Percentiles rank a stretch among this genome's conserved stretches.
Evolutionary conservation across 1,284 basidiomycete species (phyloP).

Genomic region (Athelia psychrophila): DNA sequence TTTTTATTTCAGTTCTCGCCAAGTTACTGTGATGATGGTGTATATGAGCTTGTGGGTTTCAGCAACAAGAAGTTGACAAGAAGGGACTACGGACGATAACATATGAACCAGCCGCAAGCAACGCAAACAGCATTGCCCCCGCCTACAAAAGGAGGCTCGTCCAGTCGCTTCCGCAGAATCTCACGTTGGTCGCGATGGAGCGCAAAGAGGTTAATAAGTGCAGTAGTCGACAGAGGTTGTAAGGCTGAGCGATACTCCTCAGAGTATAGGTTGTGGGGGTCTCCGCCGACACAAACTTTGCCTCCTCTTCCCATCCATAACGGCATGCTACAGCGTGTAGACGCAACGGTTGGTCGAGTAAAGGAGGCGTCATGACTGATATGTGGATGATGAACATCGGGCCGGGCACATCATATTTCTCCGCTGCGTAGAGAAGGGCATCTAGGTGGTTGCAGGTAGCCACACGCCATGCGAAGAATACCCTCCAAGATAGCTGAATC

Average conservation of each 20-base stretch:
- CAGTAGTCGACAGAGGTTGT: conserved; percentile 42
- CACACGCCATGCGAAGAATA: conserved; percentile 58
- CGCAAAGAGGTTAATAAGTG: conserved; percentile 49
- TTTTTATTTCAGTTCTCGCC: conserved; percentile 58
- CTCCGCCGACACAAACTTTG: conserved; percentile 46
- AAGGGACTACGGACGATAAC: conserved; percentile 34
- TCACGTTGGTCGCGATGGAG: conserved; percentile 52
- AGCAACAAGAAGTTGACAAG: too few relatives aligned
- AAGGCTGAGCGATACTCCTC: conserved; percentile 41
- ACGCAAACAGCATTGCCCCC: conserved; percentile 39
- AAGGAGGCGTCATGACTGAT: conserved; percentile 44
- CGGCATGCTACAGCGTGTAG: conserved; percentile 55
- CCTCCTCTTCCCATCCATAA: conserved; percentile 55
- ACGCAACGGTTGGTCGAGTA: conserved; percentile 49
- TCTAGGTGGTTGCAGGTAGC: conserved; percentile 53
- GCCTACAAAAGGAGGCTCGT: conserved; percentile 57
- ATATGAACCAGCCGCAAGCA: conserved; percentile 44
- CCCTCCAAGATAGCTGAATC: conserved; percentile 49
- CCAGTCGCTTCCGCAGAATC: conserved; percentile 41
- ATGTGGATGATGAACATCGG: conserved; percentile 55
- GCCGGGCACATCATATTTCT: conserved; percentile 68
- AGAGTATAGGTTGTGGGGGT: conserved; percentile 49
- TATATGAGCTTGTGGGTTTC: too few relatives aligned
- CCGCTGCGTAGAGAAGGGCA: conserved; percentile 53
- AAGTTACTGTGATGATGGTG: conserved; percentile 33